Percentiles rank a stretch among this genome's conserved stretches.
phyloP scores from a whole-genome alignment of 257 asterid species.

The Coffea eugenioides region DNA sequence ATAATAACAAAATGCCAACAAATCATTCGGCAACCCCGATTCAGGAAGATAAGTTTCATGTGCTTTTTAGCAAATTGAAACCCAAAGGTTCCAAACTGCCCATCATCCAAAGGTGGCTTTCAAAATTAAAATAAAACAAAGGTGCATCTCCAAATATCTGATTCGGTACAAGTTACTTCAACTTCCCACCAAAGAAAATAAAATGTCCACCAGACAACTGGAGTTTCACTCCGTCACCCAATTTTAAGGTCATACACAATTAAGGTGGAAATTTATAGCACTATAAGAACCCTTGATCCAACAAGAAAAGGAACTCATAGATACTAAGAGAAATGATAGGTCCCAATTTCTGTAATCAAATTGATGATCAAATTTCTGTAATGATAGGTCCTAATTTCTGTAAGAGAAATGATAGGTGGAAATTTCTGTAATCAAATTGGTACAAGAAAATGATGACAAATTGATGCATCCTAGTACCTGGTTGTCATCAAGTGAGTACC shows the following conservation, averaged over 20 bases:
- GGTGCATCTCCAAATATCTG: too few species aligned
- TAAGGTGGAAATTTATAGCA: neutral
- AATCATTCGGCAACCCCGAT: neutral
- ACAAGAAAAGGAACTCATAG: neutral
- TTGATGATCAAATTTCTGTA: too few species aligned
- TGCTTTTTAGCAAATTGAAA: neutral
- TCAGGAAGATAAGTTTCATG: neutral
- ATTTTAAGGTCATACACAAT: neutral
- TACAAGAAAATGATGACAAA: neutral
- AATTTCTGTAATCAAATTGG: neutral
- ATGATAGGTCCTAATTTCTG: too few species aligned
- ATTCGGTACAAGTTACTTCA: neutral
- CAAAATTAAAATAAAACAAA: too few species aligned
- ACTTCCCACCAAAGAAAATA: neutral
- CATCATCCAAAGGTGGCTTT: too few species aligned
- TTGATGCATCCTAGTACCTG: slow-evolving; percentile 43
- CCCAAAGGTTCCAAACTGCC: neutral
- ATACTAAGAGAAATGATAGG: too few species aligned
- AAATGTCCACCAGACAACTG: neutral
- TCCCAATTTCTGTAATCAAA: too few species aligned
- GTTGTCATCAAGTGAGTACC: slow-evolving; percentile 97
- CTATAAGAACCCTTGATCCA: neutral
- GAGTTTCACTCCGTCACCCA: neutral
- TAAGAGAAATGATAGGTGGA: neutral
- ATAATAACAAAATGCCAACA: neutral